Percentiles rank a stretch among this genome's conserved stretches.
These are phyloP conservation scores for Blastobotrys peoriensis DNA, from an alignment of 805 yeast genomes.

Conservation along the genomic window DNA sequence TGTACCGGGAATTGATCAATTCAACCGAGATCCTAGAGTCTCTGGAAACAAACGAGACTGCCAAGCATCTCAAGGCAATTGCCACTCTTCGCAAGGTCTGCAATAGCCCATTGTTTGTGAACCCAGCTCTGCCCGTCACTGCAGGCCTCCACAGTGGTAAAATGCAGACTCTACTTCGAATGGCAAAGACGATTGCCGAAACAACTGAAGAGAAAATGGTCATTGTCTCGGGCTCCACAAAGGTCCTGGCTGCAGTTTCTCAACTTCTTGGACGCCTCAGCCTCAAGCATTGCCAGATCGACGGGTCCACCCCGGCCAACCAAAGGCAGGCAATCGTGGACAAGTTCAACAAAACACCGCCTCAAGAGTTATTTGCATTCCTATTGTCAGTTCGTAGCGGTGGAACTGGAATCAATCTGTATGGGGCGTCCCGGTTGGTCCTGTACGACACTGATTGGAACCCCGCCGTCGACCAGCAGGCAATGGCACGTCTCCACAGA, in stretches of 20 bases:
- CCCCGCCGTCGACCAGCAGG: constrained; percentile 86
- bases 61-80: constrained; percentile 55
- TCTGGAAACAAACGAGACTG: constrained; percentile 25
- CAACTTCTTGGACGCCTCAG: constrained; percentile 43
- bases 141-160: constrained; percentile 46
- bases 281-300: constrained; percentile 57
- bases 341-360: constrained; percentile 51
- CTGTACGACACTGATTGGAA: constrained; percentile 96
- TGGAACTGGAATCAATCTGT: constrained; percentile 83
- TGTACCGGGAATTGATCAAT: constrained; percentile 47
- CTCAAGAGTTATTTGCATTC: constrained; percentile 49
- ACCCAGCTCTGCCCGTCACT: constrained; percentile 12
- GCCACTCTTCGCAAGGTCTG: constrained; percentile 74
- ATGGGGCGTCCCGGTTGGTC: constrained; percentile 83
- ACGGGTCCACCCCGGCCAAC: constrained; percentile 74
- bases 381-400: constrained; percentile 86
- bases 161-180: constrained; percentile 48
- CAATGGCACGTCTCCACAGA: constrained; percentile 91
- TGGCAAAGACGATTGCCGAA: constrained; percentile 45
- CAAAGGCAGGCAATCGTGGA: constrained; percentile 61
- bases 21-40: constrained; percentile 30
- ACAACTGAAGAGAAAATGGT: constrained; percentile 67
- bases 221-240: constrained; percentile 80
- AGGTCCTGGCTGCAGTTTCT: constrained; percentile 67
- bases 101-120: constrained; percentile 67